Conservation (phyloP, 2,329 filamentous ascomycete species). For the Bipolaris oryzae region DNA sequence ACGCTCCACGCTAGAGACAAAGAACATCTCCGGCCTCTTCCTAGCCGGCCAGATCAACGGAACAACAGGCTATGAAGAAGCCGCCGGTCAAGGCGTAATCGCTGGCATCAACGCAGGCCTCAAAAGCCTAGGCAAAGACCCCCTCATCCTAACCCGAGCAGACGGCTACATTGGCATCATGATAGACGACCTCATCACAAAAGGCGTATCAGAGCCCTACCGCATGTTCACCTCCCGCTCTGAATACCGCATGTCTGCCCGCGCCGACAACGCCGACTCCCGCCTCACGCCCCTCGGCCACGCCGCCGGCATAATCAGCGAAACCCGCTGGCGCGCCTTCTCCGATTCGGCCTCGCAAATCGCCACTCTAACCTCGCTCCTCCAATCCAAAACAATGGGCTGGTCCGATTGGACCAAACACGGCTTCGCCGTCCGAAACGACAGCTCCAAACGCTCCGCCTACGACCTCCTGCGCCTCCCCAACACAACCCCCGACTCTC, state of each 20-base stretch:
- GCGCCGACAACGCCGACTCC: slow-evolving; percentile 91
- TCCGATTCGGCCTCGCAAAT: slow-evolving; percentile 70
- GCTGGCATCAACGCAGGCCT: slow-evolving; percentile 94
- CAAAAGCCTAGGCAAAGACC: slow-evolving; percentile 68
- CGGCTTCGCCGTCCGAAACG: slow-evolving; percentile 72
- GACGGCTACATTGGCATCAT: slow-evolving; percentile 98
- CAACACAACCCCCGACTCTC: slow-evolving; percentile 60
- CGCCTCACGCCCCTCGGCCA: slow-evolving; percentile 82
- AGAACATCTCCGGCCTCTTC: slow-evolving; percentile 85
- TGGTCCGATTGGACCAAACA: slow-evolving; percentile 70
- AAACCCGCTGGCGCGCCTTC: slow-evolving; percentile 77
- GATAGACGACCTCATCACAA: slow-evolving; percentile 97
- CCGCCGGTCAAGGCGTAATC: slow-evolving; percentile 88
- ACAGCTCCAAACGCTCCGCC: slow-evolving; percentile 71
- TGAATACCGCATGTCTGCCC: slow-evolving; percentile 91
- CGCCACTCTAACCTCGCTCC: slow-evolving; percentile 64
- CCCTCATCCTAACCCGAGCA: slow-evolving; percentile 74
- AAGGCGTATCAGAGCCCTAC: slow-evolving; percentile 95
- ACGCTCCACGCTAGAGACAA: slow-evolving; percentile 89
- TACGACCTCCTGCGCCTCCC: slow-evolving; percentile 77
- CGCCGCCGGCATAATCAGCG: slow-evolving; percentile 76
- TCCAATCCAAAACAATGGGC: slow-evolving; percentile 65
- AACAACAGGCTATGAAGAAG: slow-evolving; percentile 97
- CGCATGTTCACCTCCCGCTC: slow-evolving; percentile 97
- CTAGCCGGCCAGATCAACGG: slow-evolving; percentile 97